These are phyloP conservation scores for Tuber borchii DNA, from an alignment of 495 filamentous ascomycete genomes.

Conservation along the genomic window DNA sequence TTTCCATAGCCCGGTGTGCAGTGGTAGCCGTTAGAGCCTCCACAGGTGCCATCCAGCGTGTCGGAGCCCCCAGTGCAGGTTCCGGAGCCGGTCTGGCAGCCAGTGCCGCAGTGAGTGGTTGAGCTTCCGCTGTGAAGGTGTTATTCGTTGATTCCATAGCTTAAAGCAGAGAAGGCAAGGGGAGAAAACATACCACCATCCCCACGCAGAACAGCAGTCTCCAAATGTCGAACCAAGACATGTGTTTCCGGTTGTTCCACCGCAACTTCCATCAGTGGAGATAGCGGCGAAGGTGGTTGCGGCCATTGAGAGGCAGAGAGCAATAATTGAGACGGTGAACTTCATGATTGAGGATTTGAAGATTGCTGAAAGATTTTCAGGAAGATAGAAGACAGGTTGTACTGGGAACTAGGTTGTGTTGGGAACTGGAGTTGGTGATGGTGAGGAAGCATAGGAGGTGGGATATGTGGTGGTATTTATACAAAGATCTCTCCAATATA, in stretches of 20 bases:
- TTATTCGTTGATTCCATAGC: not conserved
- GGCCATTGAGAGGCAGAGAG: not conserved
- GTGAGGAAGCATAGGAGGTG: not conserved
- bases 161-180: not conserved
- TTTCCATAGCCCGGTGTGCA: not conserved
- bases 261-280: conserved; percentile 33
- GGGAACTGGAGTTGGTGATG: not conserved
- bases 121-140: conserved; percentile 6
- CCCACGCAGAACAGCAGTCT: conserved; percentile 27
- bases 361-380: not conserved
- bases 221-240: conserved; percentile 26
- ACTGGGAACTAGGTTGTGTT: not conserved
- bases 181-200: conserved; percentile 16
- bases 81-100: conserved; percentile 12
- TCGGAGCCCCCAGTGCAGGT: not conserved
- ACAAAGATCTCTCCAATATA: not conserved
- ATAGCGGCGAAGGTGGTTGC: not conserved
- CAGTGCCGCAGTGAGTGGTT: conserved; percentile 1
- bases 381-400: not conserved
- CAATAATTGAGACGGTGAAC: not conserved
- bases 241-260: conserved; percentile 12
- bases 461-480: not conserved
- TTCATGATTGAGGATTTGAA: not conserved
- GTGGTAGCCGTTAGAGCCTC: conserved; percentile 5
- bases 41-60: conserved; percentile 18